Evolutionary conservation across 2,329 filamentous ascomycete species (phyloP), one percentile per base, ranked within the genome.

Genomic region (Penicillium thymicola): DNA sequence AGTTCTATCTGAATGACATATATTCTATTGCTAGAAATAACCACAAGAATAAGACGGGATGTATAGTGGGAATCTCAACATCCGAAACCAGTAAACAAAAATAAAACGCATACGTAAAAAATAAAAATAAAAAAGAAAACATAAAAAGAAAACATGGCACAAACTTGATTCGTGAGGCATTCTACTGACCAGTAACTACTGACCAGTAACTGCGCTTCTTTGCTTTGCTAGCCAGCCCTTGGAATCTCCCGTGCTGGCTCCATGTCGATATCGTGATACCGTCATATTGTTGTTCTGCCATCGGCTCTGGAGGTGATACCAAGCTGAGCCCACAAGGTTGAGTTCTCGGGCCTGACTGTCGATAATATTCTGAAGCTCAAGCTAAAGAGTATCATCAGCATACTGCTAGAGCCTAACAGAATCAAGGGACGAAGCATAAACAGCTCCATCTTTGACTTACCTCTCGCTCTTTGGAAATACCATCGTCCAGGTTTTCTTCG

Each of bases 171-270:
- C n/a, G n/a, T 49, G 40, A 40, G 28, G 28, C 14, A 55, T 30
- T 36, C 55, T 65, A 73, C 62, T 67, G 63, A 54, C 71, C 72
- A 56, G 74, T 75, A 58, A 78, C 55, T 65, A 73, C 62, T 67
- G 63, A 54, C 71, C 72, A 56, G 74, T 75, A 58, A 78, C 73
- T 36, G 70, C 65, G 40, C 66, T 75, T 65, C 77, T 69, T 61
- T 79, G 77, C 61, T 72, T 75, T 21, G 73, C 75, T 38, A 79
- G 65, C 74, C 77, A 79, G 53, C 77, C 75, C 54, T 76, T 73
- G 21, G 72, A 71, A 58, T 76, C 74, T 13, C 70, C 62, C 46
- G 71, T 65, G 50, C 63, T 66, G n/a, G 66, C 64, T 16, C 73
- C 71, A 52, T 74, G 67, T 23, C 75, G 71, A 58, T 77, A 74